Evolutionary conservation across 2,329 filamentous ascomycete genomes (phyloP), one percentile per base, ranked within the genome.

Genomic region (Ophiocordyceps australis): DNA sequence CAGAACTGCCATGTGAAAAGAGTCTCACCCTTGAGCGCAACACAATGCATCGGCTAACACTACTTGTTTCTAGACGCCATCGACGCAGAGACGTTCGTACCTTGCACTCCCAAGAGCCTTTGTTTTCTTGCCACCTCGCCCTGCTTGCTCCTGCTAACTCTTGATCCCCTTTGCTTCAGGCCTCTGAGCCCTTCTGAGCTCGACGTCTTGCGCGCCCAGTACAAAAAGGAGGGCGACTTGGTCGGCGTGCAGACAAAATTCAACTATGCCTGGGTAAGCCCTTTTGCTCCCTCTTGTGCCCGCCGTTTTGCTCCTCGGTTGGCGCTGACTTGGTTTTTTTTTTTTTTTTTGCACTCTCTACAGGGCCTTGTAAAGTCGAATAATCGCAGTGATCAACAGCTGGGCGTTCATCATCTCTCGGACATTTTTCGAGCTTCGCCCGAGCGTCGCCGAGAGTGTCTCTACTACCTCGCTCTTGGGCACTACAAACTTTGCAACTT

Each of bases 401-500:
- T 89, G 51, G 86, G 86, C 41, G 83, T 95, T 35, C 81, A 81
- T 37, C 70, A 95, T 18, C 75, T 95, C 31, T 85, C 82, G 39
- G 86, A 95, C 39, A 98, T 98, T 55, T 98, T 95, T 65, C 82
- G 86, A 47, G 74, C 75, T 31, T 78, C 82, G 19, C 83, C 82
- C 37, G 89, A 95, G 53, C 80, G 89, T 40, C 76, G 89, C 45
- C 76, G 89, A 44, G 89, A 98, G 65, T 98, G 89, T 47, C 78
- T 98, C 33, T 98, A 94, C 62, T 98, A 98, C 55, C 74, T 98
- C 28, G 89, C 82, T 15, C 69, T 98, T 17, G 89, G 89, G 35
- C 93, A 95, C 62, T 95, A 86, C 68, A 95, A 95, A 61, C 71
- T 98, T 24, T 86, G 85, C 33, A 95, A 94, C 63, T 98, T 94